A percentile compares a stretch with the other conserved stretches of the same genome.
phyloP scores from a whole-genome alignment of 306 rosid species.

The Sphenostylis stenocarpa region DNA sequence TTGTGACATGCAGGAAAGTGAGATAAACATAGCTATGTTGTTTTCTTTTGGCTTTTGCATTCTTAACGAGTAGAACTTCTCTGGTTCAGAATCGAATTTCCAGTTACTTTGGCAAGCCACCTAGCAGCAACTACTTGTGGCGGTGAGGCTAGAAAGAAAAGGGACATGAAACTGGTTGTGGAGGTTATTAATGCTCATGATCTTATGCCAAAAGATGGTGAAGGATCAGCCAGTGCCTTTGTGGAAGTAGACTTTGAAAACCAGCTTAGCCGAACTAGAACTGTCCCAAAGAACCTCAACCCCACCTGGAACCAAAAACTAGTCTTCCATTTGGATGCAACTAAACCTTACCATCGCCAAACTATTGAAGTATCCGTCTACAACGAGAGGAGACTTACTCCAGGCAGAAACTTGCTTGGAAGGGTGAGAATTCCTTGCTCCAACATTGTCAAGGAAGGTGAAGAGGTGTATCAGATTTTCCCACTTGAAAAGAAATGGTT shows the following conservation, averaged over 20 bases:
- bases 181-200: slow-evolving; percentile 65
- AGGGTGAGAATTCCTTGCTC: slow-evolving; percentile 68
- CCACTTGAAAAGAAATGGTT: slow-evolving; percentile 57
- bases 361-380: slow-evolving; percentile 52
- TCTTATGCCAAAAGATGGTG: slow-evolving; percentile 69
- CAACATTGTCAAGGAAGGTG: slow-evolving; percentile 55
- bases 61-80: slow-evolving; percentile 50
- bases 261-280: slow-evolving; percentile 54
- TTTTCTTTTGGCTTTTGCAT: slow-evolving; percentile 35
- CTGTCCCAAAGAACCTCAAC: slow-evolving; percentile 57
- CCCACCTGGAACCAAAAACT: slow-evolving; percentile 65
- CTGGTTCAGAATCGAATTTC: slow-evolving; percentile 57
- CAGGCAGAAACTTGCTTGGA: slow-evolving; percentile 66
- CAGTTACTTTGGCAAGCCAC: slow-evolving; percentile 50
- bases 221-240: slow-evolving; percentile 66
- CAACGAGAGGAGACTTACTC: slow-evolving; percentile 50
- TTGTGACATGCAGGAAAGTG: slow-evolving; percentile 18
- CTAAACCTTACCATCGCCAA: slow-evolving; percentile 45
- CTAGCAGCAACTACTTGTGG: slow-evolving; percentile 40
- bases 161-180: slow-evolving; percentile 66
- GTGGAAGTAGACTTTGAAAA: slow-evolving; percentile 64
- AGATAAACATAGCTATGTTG: slow-evolving; percentile 7
- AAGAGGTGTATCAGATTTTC: slow-evolving; percentile 60
- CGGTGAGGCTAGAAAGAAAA: slow-evolving; percentile 35
- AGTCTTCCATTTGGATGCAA: slow-evolving; percentile 41